These are phyloP conservation scores for Blastomyces emzantsi DNA, from an alignment of 2,329 filamentous ascomycete species.

Conservation along the genomic window DNA sequence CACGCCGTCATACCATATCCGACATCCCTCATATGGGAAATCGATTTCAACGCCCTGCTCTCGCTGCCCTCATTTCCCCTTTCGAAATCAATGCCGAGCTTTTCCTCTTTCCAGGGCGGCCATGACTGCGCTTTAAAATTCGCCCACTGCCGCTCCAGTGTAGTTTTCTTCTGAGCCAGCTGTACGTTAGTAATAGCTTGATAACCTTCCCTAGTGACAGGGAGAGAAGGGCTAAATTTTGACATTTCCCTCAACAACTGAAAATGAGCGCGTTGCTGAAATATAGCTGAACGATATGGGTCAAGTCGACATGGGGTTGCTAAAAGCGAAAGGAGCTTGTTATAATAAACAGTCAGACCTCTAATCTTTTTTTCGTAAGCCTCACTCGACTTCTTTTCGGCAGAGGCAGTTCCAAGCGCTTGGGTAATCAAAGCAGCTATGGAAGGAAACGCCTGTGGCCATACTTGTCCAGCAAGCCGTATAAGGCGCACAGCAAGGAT, in stretches of 20 bases:
- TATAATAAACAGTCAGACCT: slow-evolving; percentile 38
- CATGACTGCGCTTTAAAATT: slow-evolving; percentile 51
- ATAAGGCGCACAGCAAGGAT: slow-evolving; percentile 41
- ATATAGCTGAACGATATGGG: slow-evolving; percentile 41
- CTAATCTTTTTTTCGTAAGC: slow-evolving; percentile 16
- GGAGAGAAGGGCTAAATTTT: slow-evolving; percentile 43
- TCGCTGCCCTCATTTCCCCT: slow-evolving; percentile 48
- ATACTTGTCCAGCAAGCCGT: slow-evolving; percentile 42
- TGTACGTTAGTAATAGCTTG: slow-evolving; percentile 48
- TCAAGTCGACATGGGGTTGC: slow-evolving; percentile 39
- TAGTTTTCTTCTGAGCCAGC: slow-evolving; percentile 49
- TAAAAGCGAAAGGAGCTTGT: slow-evolving; percentile 41
- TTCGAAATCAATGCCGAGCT: slow-evolving; percentile 50
- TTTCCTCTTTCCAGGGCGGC: slow-evolving; percentile 58
- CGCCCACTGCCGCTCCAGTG: slow-evolving; percentile 49
- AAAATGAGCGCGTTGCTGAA: slow-evolving; percentile 51
- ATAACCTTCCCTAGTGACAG: slow-evolving; percentile 51
- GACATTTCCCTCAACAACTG: slow-evolving; percentile 50
- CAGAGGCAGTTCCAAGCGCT: slow-evolving; percentile 21
- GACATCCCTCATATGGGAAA: slow-evolving; percentile 50
- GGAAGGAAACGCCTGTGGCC: slow-evolving; percentile 38
- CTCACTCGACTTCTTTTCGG: slow-evolving; percentile 10
- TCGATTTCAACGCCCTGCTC: slow-evolving; percentile 48
- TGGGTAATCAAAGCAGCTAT: slow-evolving; percentile 35
- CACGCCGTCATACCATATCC: slow-evolving; percentile 46